phyloP scores from a whole-genome alignment of 75 land plant species.

The Pinus albicaulis region DNA sequence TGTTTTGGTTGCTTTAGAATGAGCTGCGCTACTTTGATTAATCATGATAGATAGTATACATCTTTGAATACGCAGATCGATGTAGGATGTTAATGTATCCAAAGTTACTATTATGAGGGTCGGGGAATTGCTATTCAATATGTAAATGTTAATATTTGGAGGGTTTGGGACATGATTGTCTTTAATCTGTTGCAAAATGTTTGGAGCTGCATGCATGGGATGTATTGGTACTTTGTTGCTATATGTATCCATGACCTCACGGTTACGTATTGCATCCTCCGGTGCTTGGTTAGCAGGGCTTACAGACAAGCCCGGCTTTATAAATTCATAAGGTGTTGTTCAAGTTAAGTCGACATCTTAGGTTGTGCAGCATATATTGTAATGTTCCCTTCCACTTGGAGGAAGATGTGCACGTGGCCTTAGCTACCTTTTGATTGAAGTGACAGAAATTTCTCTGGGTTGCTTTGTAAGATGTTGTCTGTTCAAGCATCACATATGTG shows the following conservation, averaged over 20 bases:
- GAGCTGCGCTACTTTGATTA: not conserved
- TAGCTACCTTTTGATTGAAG: too few species aligned
- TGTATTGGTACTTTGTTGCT: not conserved
- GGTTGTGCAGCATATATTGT: too few species aligned
- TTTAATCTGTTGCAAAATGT: not conserved
- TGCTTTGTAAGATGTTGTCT: too few species aligned
- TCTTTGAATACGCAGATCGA: not conserved
- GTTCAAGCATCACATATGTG: too few species aligned
- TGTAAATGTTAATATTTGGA: not conserved
- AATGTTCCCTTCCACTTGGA: too few species aligned
- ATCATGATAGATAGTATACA: not conserved
- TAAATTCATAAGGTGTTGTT: too few species aligned
- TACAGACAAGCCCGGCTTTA: not conserved
- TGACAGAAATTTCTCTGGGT: too few species aligned
- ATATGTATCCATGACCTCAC: not conserved
- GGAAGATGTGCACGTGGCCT: too few species aligned
- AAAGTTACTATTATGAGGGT: not conserved
- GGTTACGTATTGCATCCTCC: not conserved
- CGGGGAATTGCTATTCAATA: not conserved
- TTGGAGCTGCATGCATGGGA: not conserved
- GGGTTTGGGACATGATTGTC: not conserved
- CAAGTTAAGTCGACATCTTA: too few species aligned
- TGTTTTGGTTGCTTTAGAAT: not conserved
- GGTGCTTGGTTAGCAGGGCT: not conserved
- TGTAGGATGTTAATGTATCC: too few species aligned